These are phyloP conservation scores for Brettanomyces sp. DNA, from an alignment of 805 yeast species.

Conservation along the genomic window DNA sequence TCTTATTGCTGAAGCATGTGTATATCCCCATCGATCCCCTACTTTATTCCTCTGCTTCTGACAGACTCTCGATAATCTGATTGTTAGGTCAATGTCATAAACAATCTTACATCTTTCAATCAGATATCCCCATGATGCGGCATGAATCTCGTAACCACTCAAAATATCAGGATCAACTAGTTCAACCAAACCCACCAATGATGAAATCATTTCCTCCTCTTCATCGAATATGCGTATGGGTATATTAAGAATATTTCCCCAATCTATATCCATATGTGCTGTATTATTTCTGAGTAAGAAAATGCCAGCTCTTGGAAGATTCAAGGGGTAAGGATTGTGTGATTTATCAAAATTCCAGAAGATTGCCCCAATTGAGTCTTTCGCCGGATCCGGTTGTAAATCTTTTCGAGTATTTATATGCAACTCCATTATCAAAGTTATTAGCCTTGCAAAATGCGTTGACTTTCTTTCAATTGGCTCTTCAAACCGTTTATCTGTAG, in stretches of 20 bases:
- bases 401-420: constrained; percentile 48
- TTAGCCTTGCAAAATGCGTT: constrained; percentile 36
- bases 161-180: constrained; percentile 79
- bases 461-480: constrained; percentile 22
- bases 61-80: constrained; percentile 52
- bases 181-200: constrained; percentile 46
- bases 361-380: constrained; percentile 50
- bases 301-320: constrained; percentile 30
- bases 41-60: constrained; percentile 39
- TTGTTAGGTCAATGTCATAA: constrained; percentile 44
- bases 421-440: constrained; percentile 58
- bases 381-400: constrained; percentile 52
- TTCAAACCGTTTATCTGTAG: constrained; percentile 29
- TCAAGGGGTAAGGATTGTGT: constrained; percentile 24
- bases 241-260: constrained; percentile 1
- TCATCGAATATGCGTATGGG: constrained; percentile 33
- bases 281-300: constrained; percentile 12
- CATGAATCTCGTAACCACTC: constrained; percentile 76
- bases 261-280: not conserved
- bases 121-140: constrained; percentile 83
- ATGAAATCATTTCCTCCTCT: constrained; percentile 54
- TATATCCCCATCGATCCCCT: constrained; percentile 72
- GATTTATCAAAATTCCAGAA: constrained; percentile 55
- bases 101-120: constrained; percentile 47
- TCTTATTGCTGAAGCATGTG: constrained; percentile 60